Conservation (phyloP, 345 rosid species). For the Heritiera fomes region DNA sequence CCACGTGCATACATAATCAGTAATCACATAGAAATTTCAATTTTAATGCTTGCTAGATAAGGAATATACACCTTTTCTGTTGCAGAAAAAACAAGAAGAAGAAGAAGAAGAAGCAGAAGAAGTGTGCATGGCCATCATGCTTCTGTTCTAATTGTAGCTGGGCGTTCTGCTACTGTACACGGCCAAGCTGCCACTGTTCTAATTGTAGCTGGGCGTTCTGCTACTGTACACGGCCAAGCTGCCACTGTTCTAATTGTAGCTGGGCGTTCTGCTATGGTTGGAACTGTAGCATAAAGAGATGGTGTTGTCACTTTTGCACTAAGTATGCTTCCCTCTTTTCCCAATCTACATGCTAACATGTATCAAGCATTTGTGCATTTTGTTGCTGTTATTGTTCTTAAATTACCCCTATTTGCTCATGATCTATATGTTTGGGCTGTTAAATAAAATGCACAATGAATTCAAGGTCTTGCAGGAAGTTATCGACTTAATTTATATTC, state of each 20-base stretch:
- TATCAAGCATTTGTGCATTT: constrained; percentile 1
- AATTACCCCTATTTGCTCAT: background rate
- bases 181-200: constrained; percentile 33
- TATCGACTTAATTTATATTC: constrained; percentile 8
- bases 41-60: constrained; percentile 24
- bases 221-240: constrained; percentile 36
- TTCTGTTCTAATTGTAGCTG: constrained; percentile 44
- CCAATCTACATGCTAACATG: constrained; percentile 13
- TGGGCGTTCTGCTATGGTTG: constrained; percentile 43
- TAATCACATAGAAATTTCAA: constrained; percentile 19
- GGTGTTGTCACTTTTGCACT: constrained; percentile 31
- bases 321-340: constrained; percentile 36
- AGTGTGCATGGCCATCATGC: constrained; percentile 42
- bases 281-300: constrained; percentile 40
- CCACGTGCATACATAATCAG: background rate
- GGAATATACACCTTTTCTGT: constrained; percentile 26
- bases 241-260: constrained; percentile 35
- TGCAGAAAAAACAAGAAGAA: constrained; percentile 24
- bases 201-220: constrained; percentile 45
- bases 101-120: constrained; percentile 14
- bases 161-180: constrained; percentile 31
- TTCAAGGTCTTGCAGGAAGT: background rate
- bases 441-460: background rate
- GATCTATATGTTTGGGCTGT: background rate
- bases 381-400: background rate